phyloP scores from a whole-genome alignment of 179 eudicot genomes.

The Amaranthus tricolor region DNA sequence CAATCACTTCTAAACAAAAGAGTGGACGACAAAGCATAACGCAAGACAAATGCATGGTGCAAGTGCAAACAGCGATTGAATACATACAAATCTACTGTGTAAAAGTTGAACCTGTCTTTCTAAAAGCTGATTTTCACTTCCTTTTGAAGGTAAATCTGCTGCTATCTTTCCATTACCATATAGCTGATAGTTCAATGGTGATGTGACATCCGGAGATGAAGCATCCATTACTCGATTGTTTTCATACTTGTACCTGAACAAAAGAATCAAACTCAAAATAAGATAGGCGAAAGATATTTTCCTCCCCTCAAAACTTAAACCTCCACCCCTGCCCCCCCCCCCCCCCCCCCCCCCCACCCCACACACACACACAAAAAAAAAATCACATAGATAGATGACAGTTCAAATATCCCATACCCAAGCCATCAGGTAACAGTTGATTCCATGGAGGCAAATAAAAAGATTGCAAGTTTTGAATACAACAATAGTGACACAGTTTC shows the following conservation, averaged over 20 bases:
- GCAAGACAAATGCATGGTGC: neutral
- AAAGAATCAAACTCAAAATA: neutral
- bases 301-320: neutral
- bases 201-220: conserved; percentile 70
- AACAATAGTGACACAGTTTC: neutral
- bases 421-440: neutral
- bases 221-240: conserved; percentile 76
- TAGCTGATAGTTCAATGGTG: conserved; percentile 81
- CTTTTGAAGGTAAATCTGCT: conserved; percentile 70
- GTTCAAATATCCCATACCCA: neutral
- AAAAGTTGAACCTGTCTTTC: conserved; percentile 73
- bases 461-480: neutral
- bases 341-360: no score
- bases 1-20: conserved; percentile 8
- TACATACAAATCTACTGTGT: neutral
- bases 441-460: conserved; percentile 8
- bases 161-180: conserved; percentile 77
- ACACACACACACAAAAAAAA: no score
- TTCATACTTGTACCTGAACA: conserved; percentile 85
- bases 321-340: conserved; percentile 1
- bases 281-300: neutral
- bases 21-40: neutral
- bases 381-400: neutral
- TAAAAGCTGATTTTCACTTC: conserved; percentile 94
- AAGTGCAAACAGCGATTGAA: neutral